Percentiles rank a stretch among this genome's conserved stretches.
Evolutionary conservation across 1,284 basidiomycete genomes (phyloP).

Genomic region (Coniferiporia sulphurascens): DNA sequence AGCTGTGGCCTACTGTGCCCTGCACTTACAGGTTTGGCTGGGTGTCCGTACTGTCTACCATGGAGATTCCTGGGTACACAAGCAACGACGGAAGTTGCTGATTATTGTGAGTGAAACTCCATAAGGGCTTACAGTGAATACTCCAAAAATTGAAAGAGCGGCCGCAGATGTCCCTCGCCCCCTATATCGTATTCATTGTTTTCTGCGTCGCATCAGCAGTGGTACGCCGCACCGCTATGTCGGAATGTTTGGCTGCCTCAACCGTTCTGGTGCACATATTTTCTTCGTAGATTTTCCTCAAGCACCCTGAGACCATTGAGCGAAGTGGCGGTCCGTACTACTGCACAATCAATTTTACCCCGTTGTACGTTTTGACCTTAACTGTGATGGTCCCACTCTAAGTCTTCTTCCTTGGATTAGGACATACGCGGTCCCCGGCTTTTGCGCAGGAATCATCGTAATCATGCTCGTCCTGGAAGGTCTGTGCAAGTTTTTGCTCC

Average conservation of each 20-base stretch:
- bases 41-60: constrained; percentile 5
- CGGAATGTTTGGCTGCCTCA: background rate
- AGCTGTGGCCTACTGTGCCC: constrained; percentile 9
- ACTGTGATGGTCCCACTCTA: background rate
- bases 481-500: background rate
- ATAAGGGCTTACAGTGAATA: background rate
- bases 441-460: constrained; percentile 12
- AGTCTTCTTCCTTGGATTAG: background rate
- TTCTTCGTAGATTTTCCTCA: background rate
- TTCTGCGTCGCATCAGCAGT: constrained; percentile 9
- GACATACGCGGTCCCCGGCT: constrained; percentile 10
- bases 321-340: constrained; percentile 10
- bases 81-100: constrained; percentile 1
- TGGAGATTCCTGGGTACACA: constrained; percentile 7
- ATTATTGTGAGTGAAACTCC: background rate
- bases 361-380: constrained; percentile 3
- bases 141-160: background rate
- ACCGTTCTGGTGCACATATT: background rate
- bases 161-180: constrained; percentile 9
- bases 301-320: constrained; percentile 10
- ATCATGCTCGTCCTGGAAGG: constrained; percentile 17
- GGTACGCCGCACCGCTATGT: background rate
- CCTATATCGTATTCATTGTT: constrained; percentile 12
- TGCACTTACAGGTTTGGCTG: constrained; percentile 16
- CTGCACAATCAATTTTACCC: constrained; percentile 13